Percentiles rank a stretch among this genome's conserved stretches.
Evolutionary conservation across 306 rosid species (phyloP).

Genomic region (Fragaria ananassa): DNA sequence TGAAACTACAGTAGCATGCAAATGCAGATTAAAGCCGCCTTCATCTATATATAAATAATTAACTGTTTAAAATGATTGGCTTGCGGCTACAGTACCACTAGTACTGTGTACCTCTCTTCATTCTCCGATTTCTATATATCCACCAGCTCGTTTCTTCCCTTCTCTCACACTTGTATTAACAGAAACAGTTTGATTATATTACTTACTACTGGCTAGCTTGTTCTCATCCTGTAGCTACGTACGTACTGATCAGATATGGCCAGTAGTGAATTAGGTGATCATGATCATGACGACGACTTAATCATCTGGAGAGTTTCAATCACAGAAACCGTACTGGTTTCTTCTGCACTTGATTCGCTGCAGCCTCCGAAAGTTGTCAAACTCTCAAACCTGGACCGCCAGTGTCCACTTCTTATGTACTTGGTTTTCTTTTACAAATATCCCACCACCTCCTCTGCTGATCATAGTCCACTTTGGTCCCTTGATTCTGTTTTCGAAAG

Average conservation of each 20-base stretch:
- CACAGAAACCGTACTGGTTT: conserved; percentile 42
- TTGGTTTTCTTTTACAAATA: conserved; percentile 54
- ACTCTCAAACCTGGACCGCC: conserved; percentile 78
- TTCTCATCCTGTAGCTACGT: background rate
- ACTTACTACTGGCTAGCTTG: background rate
- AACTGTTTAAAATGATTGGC: background rate
- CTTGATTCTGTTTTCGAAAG: conserved; percentile 41
- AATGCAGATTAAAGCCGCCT: conserved; percentile 4
- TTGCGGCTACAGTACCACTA: background rate
- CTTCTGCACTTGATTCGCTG: conserved; percentile 37
- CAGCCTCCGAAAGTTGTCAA: conserved; percentile 38
- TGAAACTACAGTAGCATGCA: conserved; percentile 54
- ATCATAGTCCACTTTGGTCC: conserved; percentile 17
- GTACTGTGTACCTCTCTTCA: background rate
- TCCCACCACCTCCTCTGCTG: background rate
- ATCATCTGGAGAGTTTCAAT: conserved; percentile 37
- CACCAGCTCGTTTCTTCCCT: conserved; percentile 5
- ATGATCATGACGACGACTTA: conserved; percentile 24
- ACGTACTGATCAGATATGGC: background rate
- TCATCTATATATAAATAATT: background rate
- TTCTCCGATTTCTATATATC: conserved; percentile 9
- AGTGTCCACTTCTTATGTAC: conserved; percentile 66
- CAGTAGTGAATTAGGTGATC: background rate
- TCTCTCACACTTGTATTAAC: conserved; percentile 5
- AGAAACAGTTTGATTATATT: background rate